Percentiles rank a stretch among this genome's conserved stretches.
phyloP scores from a whole-genome alignment of 1,284 basidiomycete genomes.

The Ganoderma lingzhi region DNA sequence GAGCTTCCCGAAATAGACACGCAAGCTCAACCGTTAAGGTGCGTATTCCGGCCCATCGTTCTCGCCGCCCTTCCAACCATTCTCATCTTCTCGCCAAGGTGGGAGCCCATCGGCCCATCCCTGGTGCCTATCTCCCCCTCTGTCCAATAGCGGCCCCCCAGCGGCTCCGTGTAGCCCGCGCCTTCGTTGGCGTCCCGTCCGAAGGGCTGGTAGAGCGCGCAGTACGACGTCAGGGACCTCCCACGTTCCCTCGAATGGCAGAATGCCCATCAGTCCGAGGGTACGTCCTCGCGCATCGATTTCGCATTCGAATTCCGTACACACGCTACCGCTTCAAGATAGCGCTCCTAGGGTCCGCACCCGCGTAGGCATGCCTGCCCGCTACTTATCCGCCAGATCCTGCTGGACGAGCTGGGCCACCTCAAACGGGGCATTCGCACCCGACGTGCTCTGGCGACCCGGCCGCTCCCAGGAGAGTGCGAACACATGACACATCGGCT shows the following conservation, averaged over 20 bases:
- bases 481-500: conserved; percentile 19
- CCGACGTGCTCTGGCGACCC: conserved; percentile 2
- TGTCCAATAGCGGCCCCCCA: conserved; percentile 20
- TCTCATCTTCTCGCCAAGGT: conserved; percentile 28
- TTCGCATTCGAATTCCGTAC: conserved; percentile 12
- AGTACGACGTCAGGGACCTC: conserved; percentile 21
- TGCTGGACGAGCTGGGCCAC: background rate
- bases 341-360: conserved; percentile 5
- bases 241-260: conserved; percentile 11
- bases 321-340: conserved; percentile 9
- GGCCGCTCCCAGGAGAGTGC: conserved; percentile 21
- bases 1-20: conserved; percentile 12
- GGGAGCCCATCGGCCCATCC: conserved; percentile 16
- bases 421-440: conserved; percentile 14
- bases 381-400: conserved; percentile 7
- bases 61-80: conserved; percentile 9
- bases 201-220: conserved; percentile 9
- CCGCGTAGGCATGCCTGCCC: conserved; percentile 4
- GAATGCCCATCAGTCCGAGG: conserved; percentile 2
- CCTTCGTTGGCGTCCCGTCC: conserved; percentile 14
- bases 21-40: conserved; percentile 33
- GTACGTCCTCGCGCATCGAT: conserved; percentile 10
- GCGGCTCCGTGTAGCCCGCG: conserved; percentile 21
- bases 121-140: conserved; percentile 20
- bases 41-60: conserved; percentile 22